These are phyloP conservation scores for Marasmius tenuissimus DNA, from an alignment of 1,284 basidiomycete genomes.

Conservation along the genomic window DNA sequence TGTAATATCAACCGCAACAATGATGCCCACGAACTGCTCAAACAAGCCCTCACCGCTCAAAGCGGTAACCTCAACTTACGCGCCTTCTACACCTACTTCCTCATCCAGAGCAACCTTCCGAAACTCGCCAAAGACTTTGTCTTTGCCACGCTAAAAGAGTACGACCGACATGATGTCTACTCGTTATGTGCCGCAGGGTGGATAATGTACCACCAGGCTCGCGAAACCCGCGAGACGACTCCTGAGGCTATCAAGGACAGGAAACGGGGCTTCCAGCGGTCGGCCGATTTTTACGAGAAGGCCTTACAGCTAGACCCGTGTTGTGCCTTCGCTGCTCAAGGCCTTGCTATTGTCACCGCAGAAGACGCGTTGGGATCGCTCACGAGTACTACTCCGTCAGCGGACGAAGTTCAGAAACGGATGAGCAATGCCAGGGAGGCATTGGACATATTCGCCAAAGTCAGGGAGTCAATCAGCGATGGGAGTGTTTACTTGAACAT, in stretches of 20 bases:
- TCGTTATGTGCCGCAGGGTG: conserved; percentile 86
- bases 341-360: conserved; percentile 87
- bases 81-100: conserved; percentile 86
- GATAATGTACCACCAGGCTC: conserved; percentile 81
- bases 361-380: conserved; percentile 81
- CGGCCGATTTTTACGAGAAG: conserved; percentile 90
- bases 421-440: conserved; percentile 80
- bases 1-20: conserved; percentile 66
- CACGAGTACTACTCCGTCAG: conserved; percentile 45
- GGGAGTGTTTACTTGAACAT: conserved; percentile 93
- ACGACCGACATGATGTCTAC: conserved; percentile 86
- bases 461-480: conserved; percentile 82
- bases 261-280: conserved; percentile 73
- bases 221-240: conserved; percentile 68
- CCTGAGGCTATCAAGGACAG: conserved; percentile 70
- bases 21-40: conserved; percentile 84
- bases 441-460: conserved; percentile 83
- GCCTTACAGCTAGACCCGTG: conserved; percentile 79
- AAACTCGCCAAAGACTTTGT: conserved; percentile 86
- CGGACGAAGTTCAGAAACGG: conserved; percentile 66
- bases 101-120: conserved; percentile 70
- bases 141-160: conserved; percentile 78
- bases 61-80: conserved; percentile 75
- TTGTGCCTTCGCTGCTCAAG: conserved; percentile 91
- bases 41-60: conserved; percentile 79